Evolutionary conservation across 192 early-diverging fungal genomes (phyloP), one percentile per base, ranked within the genome.

Genomic region (Entophlyctis luteolus): DNA sequence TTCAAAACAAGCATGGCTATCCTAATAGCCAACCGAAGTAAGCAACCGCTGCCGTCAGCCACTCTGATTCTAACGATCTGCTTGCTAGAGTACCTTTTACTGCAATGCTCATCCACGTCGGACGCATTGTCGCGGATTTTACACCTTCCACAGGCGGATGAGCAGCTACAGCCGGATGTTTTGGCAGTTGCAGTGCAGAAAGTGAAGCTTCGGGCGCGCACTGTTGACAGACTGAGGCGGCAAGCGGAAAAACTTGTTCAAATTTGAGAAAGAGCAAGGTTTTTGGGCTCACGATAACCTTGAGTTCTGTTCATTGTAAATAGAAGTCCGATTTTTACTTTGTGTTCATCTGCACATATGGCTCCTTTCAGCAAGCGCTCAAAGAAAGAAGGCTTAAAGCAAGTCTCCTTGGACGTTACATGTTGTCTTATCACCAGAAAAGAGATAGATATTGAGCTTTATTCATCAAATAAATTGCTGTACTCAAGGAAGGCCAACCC

Each of bases 1-100:
- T 94, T 93, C 72, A 76, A 93, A 25, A 80, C 89, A 18, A 89
- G 90, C 0, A 69, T 98, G 32, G 92, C 84, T 2, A 90, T 98
- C 45, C 53, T 92, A 39, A 55, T 70, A 10, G 27, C 77, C 10
- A 75, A 69, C 36, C 68, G 79, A 80, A 68, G 81, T 86, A 75
- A 34, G 36, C 25, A 32, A 28, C 22, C 23, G 59, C 45, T 38
- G 23, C 35, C 34, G 22, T 38, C 12, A 52, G 12, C n/a, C 2
- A 25, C 28, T 25, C 6, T 28, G 2, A 27, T 33, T 36, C n/a
- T 32, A 14, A 14, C 23, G 48, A 20, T 29, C 59, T 45, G 18
- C 29, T 20, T 80, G 81, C 16, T 59, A 85, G 85, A 80, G 23
- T 78, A 88, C 66, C 68, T 93, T 25, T 75, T 93, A 35, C 78